Base-by-base conservation (phyloP, 495 filamentous ascomycete genomes). In the Penicillium soppii region DNA sequence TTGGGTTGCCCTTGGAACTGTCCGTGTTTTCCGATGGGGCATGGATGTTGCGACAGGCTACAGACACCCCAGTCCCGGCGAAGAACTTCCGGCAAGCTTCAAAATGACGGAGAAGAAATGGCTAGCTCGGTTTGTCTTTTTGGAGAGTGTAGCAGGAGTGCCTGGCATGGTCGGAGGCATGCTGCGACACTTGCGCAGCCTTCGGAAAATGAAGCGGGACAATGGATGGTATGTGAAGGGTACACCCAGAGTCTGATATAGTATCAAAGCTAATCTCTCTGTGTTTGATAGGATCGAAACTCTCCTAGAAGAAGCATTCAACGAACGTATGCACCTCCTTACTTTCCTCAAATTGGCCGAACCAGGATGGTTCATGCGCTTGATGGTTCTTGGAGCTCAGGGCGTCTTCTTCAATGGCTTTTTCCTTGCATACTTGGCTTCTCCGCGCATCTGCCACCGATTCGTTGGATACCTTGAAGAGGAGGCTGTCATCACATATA, bases 391-490 rank as follows among this genome's bases (percentile, higher is more conserved):
- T 26, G 90, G 82, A 7, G 90, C 91, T 1, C 84, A 88, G 57
- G 84, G 84, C 13, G 90, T 97, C 54, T 97, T 94, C 75, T 97
- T 95, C 81, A 98, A 97, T 69, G 82, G 83, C 53, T 82, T 98
- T 65, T 96, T 97, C 81, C 21, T 96, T 37, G 79, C 86, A 40
- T 98, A 97, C 71, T 82, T 98, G 20, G 68, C 96, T 42, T 92
- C 89, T 0, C 92, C 94, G 2, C 84, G 87, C 33, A 95, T 90
- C 54, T 92, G 86, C 61, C 94, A 98, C 68, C 88, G 94, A 37
- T 98, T 98, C 65, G 92, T 97, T 41, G 94, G 94, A 1, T 97
- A 97, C 57, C 80, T 97, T 21, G 95, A 97, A 66, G 94, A 97
- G 68, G 94, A 98, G 61, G 95, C 95, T 1, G 92, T 97, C 4